These are phyloP conservation scores for Ganoderma leucocontextum DNA, from an alignment of 1,284 basidiomycete genomes.

Conservation along the genomic window DNA sequence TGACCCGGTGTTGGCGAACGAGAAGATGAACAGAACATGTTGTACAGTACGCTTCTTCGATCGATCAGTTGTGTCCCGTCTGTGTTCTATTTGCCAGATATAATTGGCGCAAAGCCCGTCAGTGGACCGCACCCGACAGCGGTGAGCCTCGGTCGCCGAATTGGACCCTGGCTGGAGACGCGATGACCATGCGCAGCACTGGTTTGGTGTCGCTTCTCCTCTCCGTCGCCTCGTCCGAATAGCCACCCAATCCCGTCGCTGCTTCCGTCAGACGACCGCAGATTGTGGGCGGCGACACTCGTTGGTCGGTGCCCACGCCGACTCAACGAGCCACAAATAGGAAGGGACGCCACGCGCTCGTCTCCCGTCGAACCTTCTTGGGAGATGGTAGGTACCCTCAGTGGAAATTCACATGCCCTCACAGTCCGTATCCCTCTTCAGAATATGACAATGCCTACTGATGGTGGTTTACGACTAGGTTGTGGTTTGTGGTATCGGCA, in stretches of 20 bases:
- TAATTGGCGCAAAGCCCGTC: neutral
- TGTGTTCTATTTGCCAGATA: neutral
- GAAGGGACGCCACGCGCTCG: neutral
- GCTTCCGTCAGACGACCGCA: neutral
- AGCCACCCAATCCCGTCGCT: neutral
- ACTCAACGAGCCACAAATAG: neutral
- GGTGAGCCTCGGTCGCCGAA: neutral
- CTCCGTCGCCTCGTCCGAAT: neutral
- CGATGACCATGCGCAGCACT: neutral
- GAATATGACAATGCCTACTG: neutral
- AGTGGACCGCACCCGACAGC: neutral
- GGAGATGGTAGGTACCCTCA: neutral
- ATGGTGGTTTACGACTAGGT: neutral
- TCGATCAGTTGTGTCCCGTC: neutral
- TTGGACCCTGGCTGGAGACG: neutral
- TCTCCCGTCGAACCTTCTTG: neutral
- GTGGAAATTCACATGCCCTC: neutral
- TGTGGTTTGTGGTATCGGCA: neutral
- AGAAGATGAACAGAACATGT: neutral
- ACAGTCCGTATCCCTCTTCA: neutral
- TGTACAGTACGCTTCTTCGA: conserved; percentile 12
- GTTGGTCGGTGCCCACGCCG: neutral
- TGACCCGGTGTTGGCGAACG: neutral
- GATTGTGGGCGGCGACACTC: neutral
- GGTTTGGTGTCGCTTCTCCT: neutral